phyloP scores from a whole-genome alignment of 2,329 filamentous ascomycete species.

The Colletotrichum graminicola region DNA sequence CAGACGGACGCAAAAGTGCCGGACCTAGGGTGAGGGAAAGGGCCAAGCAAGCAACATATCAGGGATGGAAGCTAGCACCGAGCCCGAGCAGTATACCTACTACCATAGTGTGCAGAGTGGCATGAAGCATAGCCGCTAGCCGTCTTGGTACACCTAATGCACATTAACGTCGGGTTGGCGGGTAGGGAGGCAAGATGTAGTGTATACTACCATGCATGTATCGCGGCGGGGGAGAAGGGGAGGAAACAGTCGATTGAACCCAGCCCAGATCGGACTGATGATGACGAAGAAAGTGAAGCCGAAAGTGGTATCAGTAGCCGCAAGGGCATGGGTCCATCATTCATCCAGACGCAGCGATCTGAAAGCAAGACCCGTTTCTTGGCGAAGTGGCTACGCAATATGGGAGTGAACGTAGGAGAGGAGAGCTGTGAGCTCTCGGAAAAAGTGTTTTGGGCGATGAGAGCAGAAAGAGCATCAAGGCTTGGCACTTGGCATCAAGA shows the following conservation, averaged over 20 bases:
- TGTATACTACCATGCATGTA: background rate
- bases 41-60: background rate
- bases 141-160: background rate
- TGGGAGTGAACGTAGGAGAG: background rate
- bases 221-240: background rate
- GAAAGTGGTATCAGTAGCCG: slow-evolving; percentile 1
- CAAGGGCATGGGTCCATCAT: slow-evolving; percentile 11
- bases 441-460: background rate
- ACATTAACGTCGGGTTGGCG: slow-evolving; percentile 4
- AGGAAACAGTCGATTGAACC: slow-evolving; percentile 12
- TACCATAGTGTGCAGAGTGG: background rate
- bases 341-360: background rate
- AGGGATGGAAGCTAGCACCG: background rate
- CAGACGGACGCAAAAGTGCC: background rate
- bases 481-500: slow-evolving; percentile 14
- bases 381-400: background rate
- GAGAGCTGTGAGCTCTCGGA: background rate
- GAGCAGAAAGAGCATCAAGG: background rate
- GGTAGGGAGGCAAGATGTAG: background rate
- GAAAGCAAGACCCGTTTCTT: slow-evolving; percentile 6
- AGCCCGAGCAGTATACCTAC: background rate
- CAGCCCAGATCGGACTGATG: background rate
- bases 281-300: slow-evolving; percentile 1
- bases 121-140: background rate
- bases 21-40: background rate